Evolutionary conservation across 805 yeast genomes (phyloP).

Genomic region (Candida sanyiensis): DNA sequence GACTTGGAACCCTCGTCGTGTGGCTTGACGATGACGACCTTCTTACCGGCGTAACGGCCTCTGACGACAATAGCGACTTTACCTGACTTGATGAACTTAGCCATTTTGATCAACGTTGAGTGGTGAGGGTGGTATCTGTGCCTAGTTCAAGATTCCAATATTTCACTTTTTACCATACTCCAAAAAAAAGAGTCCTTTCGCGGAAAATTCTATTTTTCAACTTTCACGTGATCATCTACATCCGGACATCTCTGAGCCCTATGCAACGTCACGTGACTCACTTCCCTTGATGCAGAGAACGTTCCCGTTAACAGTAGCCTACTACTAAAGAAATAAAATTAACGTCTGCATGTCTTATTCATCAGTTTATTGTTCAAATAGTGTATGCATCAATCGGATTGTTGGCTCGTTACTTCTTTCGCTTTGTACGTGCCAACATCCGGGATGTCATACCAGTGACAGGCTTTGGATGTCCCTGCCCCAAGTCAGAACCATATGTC

Average conservation of each 20-base stretch:
- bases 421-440: constrained; percentile 50
- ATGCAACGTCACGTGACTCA: constrained; percentile 3
- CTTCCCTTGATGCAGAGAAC: too few species aligned
- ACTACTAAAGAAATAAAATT: too few species aligned
- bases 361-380: neutral
- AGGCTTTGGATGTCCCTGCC: neutral
- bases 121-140: constrained; percentile 8
- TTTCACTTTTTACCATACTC: constrained; percentile 21
- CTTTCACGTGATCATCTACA: constrained; percentile 8
- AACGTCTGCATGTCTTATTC: too few species aligned
- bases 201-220: neutral
- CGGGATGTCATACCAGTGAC: constrained; percentile 58
- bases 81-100: constrained; percentile 99
- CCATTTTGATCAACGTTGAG: constrained; percentile 48
- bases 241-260: constrained; percentile 10
- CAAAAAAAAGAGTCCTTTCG: constrained; percentile 19
- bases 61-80: constrained; percentile 62
- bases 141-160: constrained; percentile 13
- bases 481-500: constrained; percentile 1
- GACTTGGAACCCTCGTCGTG: constrained; percentile 98
- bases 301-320: too few species aligned
- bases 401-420: constrained; percentile 9
- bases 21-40: constrained; percentile 97
- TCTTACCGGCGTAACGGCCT: constrained; percentile 99
- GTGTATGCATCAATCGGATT: too few species aligned